These are phyloP conservation scores for Saturnispora diversa DNA, from an alignment of 805 yeast genomes.

Conservation along the genomic window DNA sequence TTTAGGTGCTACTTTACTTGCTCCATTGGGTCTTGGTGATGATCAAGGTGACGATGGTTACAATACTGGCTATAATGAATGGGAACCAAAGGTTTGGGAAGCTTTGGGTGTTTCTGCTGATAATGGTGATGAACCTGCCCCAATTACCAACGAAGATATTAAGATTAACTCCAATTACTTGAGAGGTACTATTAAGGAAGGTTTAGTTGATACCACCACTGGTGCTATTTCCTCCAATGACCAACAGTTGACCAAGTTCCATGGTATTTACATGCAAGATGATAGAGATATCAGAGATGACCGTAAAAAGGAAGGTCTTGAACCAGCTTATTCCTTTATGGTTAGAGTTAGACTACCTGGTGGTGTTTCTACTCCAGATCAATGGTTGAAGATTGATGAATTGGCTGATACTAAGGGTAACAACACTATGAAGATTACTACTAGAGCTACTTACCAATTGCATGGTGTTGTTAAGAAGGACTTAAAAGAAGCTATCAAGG, in stretches of 20 bases:
- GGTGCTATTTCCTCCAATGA: constrained; percentile 88
- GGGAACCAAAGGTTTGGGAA: constrained; percentile 84
- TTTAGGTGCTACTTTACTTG: constrained; percentile 66
- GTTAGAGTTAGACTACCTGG: constrained; percentile 94
- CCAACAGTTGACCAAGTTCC: constrained; percentile 93
- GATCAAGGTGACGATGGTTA: constrained; percentile 97
- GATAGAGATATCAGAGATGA: constrained; percentile 94
- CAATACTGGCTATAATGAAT: constrained; percentile 79
- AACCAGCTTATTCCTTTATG: constrained; percentile 97
- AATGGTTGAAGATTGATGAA: constrained; percentile 81
- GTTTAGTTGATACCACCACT: constrained; percentile 69
- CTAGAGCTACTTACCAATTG: constrained; percentile 94
- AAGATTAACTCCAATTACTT: constrained; percentile 77
- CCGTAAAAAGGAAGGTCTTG: constrained; percentile 84
- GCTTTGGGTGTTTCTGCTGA: constrained; percentile 84
- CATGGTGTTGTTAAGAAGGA: constrained; percentile 91
- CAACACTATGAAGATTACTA: constrained; percentile 88
- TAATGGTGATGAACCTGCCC: constrained; percentile 83
- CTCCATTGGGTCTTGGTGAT: constrained; percentile 83
- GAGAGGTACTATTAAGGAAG: constrained; percentile 90
- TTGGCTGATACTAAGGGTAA: constrained; percentile 79
- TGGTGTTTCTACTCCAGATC: constrained; percentile 78
- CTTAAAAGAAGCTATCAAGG: constrained; percentile 84
- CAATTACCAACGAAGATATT: constrained; percentile 92
- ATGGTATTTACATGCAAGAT: constrained; percentile 97